phyloP scores from a whole-genome alignment of 108 stramenopile genomes.

The Cyclotella choctawhatcheeana region DNA sequence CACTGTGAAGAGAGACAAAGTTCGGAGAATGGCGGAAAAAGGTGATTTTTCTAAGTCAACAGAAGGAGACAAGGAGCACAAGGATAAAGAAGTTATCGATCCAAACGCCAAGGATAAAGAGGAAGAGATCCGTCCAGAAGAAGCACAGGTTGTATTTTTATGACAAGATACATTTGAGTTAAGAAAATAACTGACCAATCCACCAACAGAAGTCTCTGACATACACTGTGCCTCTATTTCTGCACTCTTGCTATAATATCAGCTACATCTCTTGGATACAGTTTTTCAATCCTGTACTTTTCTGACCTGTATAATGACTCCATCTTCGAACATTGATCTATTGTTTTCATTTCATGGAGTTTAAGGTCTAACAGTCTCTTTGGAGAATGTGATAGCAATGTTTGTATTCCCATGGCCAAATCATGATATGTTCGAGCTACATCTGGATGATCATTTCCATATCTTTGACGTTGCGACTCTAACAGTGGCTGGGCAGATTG shows the following conservation, averaged over 20 bases:
- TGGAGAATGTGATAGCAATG: constrained; percentile 66
- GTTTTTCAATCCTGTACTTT: constrained; percentile 62
- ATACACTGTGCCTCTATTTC: not conserved
- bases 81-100: constrained; percentile 8
- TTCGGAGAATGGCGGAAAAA: constrained; percentile 43
- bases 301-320: constrained; percentile 61
- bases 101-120: too few relatives aligned
- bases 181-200: too few relatives aligned
- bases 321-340: constrained; percentile 61
- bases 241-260: constrained; percentile 10
- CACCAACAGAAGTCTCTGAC: not conserved
- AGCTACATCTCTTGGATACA: constrained; percentile 72
- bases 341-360: constrained; percentile 38
- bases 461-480: constrained; percentile 22
- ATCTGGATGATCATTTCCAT: constrained; percentile 46
- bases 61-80: constrained; percentile 1
- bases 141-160: too few relatives aligned
- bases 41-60: constrained; percentile 8
- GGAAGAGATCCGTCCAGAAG: too few relatives aligned
- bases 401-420: constrained; percentile 47
- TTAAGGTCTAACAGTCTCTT: constrained; percentile 48
- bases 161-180: too few relatives aligned
- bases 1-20: constrained; percentile 58
- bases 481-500: constrained; percentile 34
- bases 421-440: constrained; percentile 51